Evolutionary conservation across 257 asterid genomes (phyloP), one percentile per base, ranked within the genome.

Genomic region (Phtheirospermum japonicum): DNA sequence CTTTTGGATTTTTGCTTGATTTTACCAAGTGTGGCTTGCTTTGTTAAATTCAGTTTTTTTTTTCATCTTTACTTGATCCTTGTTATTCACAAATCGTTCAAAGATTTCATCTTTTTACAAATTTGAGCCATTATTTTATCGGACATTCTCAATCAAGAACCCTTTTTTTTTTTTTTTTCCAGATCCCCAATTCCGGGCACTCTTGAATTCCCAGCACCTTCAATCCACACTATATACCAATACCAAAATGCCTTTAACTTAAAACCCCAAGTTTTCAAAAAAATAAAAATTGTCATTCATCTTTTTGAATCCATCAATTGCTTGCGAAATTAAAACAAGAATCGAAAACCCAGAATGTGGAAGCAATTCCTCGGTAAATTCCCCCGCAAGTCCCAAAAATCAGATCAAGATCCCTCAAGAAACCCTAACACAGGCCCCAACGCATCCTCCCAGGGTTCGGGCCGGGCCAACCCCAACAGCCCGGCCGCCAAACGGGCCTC

Each of bases 291-390:
- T 40, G 4, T 10, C 61, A 49, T 30, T 23, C 8, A 12, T 31
- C 53, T 56, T 53, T 60, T 34, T 64, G 67, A 6, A 19, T 67
- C 20, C 39, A 23, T 45, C 63, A 17, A 56, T 46, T 63, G 63
- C 42, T 32, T 59, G 68, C 34, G 52, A 42, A 10, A 14, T 17
- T 8, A 9, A 50, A 4, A 50, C 11, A 40, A n/a, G n/a, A n/a
- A n/a, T n/a, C n/a, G n/a, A 18, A 16, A 69, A 11, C 48, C 26
- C 69, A 82, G 20, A 75, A 90, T 91, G 98, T 85, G 85, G 94
- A 91, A 86, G 79, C 87, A 83, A 70, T 43, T 88, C 66, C 77
- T 91, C 37, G 81, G 77, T 40, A 86, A 77, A 72, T 73, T 88
- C 71, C 98, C 93, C 4, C 65, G 82, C 62, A 91, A 91, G 64